Evolutionary conservation across 805 yeast species (phyloP).

Genomic region (Lipomyces sp.): DNA sequence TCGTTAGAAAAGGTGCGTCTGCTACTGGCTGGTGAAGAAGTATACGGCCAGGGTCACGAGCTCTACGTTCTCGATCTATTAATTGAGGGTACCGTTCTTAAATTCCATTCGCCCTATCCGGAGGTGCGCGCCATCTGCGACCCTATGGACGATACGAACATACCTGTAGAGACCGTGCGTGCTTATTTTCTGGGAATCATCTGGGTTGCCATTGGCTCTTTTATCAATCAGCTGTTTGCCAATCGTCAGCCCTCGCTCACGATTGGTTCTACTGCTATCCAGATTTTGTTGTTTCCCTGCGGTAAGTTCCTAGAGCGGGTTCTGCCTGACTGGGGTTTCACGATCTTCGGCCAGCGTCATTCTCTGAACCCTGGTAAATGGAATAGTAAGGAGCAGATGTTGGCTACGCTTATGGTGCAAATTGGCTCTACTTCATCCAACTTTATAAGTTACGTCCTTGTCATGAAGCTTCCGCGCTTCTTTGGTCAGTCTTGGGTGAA

Average conservation of each 20-base stretch:
- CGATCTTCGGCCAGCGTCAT: constrained; percentile 45
- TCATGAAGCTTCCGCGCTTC: constrained; percentile 48
- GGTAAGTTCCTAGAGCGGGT: constrained; percentile 49
- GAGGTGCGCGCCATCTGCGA: constrained; percentile 73
- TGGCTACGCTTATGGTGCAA: constrained; percentile 52
- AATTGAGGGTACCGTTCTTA: constrained; percentile 16
- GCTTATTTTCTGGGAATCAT: constrained; percentile 58
- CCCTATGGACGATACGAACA: constrained; percentile 56
- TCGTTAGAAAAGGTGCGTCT: constrained; percentile 1
- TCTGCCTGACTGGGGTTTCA: constrained; percentile 29
- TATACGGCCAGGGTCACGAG: constrained; percentile 35
- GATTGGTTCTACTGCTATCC: constrained; percentile 65
- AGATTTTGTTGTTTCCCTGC: constrained; percentile 66
- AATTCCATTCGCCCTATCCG: constrained; percentile 54
- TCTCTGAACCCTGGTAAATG: constrained; percentile 65
- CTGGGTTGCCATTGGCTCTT: constrained; percentile 63
- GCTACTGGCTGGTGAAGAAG: constrained; percentile 15
- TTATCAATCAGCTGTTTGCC: constrained; percentile 62
- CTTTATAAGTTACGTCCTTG: constrained; percentile 54
- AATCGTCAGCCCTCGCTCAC: constrained; percentile 58
- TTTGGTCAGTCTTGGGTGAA: constrained; percentile 41
- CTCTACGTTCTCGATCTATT: constrained; percentile 17
- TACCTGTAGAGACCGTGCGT: constrained; percentile 57
- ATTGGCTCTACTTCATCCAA: constrained; percentile 19
- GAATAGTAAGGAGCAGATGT: constrained; percentile 64